These are phyloP conservation scores for Periconia sp. DNA, from an alignment of 2,329 filamentous ascomycete species.

Conservation along the genomic window DNA sequence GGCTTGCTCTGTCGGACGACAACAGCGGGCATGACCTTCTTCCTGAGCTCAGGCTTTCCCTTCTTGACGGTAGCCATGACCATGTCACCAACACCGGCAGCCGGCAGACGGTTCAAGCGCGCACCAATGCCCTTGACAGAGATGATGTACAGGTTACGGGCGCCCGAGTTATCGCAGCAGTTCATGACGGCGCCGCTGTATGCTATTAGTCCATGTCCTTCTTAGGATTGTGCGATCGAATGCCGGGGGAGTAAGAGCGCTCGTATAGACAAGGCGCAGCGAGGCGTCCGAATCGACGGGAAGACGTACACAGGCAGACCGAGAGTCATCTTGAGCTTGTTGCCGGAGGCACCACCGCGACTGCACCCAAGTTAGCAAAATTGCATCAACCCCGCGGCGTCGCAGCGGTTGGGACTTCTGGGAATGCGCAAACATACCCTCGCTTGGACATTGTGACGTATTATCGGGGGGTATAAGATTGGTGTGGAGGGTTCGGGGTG, in stretches of 20 bases:
- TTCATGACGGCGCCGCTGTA: slow-evolving; percentile 98
- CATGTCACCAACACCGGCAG: slow-evolving; percentile 95
- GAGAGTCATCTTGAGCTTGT: slow-evolving; percentile 99
- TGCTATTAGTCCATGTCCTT: slow-evolving; percentile 29
- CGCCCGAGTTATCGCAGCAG: slow-evolving; percentile 99
- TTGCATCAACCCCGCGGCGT: not conserved
- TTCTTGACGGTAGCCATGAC: slow-evolving; percentile 99
- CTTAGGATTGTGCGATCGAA: no score
- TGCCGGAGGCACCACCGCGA: slow-evolving; percentile 90
- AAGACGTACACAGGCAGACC: slow-evolving; percentile 97
- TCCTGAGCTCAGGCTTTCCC: slow-evolving; percentile 99
- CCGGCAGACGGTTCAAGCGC: slow-evolving; percentile 94
- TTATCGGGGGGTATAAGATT: slow-evolving; percentile 25
- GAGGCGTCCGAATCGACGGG: no score
- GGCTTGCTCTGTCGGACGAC: slow-evolving; percentile 99
- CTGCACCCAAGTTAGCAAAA: slow-evolving; percentile 48
- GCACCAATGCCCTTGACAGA: slow-evolving; percentile 98
- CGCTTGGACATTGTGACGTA: slow-evolving; percentile 49
- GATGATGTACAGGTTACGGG: slow-evolving; percentile 99
- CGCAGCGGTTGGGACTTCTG: not conserved
- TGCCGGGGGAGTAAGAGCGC: no score
- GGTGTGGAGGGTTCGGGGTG: slow-evolving; percentile 28
- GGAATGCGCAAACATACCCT: slow-evolving; percentile 37
- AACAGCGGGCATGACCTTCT: slow-evolving; percentile 99
- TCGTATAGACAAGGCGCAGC: no score